These are phyloP conservation scores for Phalaenopsis hybrid DNA, from an alignment of 116 monocot species.

Conservation along the genomic window DNA sequence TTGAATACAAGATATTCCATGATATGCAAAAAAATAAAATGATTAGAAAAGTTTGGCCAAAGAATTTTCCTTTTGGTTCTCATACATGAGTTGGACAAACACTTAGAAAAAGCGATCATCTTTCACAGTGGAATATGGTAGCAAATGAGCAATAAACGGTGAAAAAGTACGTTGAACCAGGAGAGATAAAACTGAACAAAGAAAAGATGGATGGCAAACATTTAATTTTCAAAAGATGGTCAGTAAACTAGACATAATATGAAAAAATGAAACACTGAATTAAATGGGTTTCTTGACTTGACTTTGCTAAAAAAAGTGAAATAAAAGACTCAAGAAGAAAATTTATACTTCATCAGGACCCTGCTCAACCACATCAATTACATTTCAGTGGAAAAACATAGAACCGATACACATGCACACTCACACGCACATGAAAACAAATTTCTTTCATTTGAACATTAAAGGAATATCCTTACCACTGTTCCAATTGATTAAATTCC, in stretches of 20 bases:
- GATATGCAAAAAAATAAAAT: neutral
- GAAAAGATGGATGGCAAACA: neutral
- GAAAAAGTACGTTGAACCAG: neutral
- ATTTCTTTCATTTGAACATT: neutral
- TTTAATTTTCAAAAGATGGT: neutral
- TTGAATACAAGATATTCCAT: neutral
- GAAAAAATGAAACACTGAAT: neutral
- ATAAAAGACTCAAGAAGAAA: too few relatives aligned
- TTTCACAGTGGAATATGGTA: neutral
- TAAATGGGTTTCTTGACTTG: neutral
- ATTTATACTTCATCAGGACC: too few relatives aligned
- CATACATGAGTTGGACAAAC: neutral
- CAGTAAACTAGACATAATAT: neutral
- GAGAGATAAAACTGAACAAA: too few relatives aligned
- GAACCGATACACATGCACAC: neutral
- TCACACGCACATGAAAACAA: neutral
- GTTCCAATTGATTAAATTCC: constrained; percentile 63
- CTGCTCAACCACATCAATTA: neutral
- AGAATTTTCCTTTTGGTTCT: neutral
- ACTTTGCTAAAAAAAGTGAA: too few relatives aligned
- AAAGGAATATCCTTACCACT: constrained; percentile 34
- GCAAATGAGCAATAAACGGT: neutral
- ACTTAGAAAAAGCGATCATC: neutral
- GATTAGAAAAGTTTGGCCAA: neutral
- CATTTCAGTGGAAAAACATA: neutral